Conservation (phyloP, 768 basidiomycete genomes). For the Tephrocybe sp. region DNA sequence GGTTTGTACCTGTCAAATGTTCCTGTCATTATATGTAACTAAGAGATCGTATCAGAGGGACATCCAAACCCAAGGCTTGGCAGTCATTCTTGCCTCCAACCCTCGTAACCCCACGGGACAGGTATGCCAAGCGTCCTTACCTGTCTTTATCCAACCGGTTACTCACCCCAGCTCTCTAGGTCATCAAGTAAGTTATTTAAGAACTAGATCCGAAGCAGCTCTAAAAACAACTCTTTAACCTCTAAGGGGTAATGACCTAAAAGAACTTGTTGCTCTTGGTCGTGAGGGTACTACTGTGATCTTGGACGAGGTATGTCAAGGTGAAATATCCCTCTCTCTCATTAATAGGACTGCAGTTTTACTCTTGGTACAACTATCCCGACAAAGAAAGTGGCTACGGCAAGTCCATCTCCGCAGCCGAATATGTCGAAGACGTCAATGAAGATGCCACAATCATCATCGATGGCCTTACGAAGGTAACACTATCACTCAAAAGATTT, state of each 20-base stretch:
- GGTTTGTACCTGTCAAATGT: constrained; percentile 29
- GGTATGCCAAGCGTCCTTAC: constrained; percentile 30
- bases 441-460: constrained; percentile 81
- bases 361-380: constrained; percentile 94
- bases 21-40: constrained; percentile 16
- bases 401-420: constrained; percentile 76
- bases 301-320: constrained; percentile 65
- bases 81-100: constrained; percentile 86
- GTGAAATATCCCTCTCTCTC: not conserved
- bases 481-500: not conserved
- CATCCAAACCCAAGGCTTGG: constrained; percentile 77
- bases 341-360: constrained; percentile 55
- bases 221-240: constrained; percentile 1
- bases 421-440: constrained; percentile 86
- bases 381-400: constrained; percentile 73
- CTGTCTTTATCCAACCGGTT: not conserved
- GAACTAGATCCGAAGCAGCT: not conserved
- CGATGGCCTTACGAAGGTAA: constrained; percentile 88
- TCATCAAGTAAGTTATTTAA: constrained; percentile 41
- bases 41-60: constrained; percentile 54
- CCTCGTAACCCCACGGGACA: constrained; percentile 99
- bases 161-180: constrained; percentile 26
- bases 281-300: constrained; percentile 81
- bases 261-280: constrained; percentile 71
- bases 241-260: constrained; percentile 71